Evolutionary conservation across 257 asterid species (phyloP), one percentile per base, ranked within the genome.

Genomic region (Solanum infundibuliforme): DNA sequence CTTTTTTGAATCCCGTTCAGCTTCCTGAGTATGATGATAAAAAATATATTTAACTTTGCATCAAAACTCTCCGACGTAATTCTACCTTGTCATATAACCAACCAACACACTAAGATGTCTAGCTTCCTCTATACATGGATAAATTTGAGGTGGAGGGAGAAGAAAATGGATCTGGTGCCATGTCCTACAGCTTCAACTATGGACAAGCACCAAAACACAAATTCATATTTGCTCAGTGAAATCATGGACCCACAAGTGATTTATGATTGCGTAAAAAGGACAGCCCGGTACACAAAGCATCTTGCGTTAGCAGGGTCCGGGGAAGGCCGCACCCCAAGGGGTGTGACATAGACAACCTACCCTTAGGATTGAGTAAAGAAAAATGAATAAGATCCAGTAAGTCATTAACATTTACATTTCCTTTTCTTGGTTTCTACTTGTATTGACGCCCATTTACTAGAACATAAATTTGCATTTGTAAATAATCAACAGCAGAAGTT

Each of bases 1-100:
- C 91, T 93, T 95, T 90, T 95, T 90, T 32, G 94, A 90, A 90
- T 94, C 96, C 87, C 99, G 93, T 92, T 97, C 99, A 46, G 99
- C 94, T 93, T 97, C 99, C 99, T 91, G 90, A 55, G 87, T 66
- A 46, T 75, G 87, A 88, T 75, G 25, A 81, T 48, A 43, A 81
- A 81, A 79, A 14, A 43, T 5, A 81, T 16, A 43, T 29, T 81
- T 48, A 14, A 81, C 85, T 46, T 43, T 16, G 68, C 27, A 18
- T 48, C 85, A 48, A 16, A 81, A 46, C 66, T 46, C 29, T 46
- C 62, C 14, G 5, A 77, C 8, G 1, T 77, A 41, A 77, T 41
- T 77, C 36, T 77, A 31, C 36, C 83, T 35, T 11, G 41, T 27
- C 66, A 81, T 27, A 81, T 18, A 46, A 81, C 38, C 29, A 81